phyloP scores from a whole-genome alignment of 2,329 filamentous ascomycete genomes.

The Metarhizium brunneum region DNA sequence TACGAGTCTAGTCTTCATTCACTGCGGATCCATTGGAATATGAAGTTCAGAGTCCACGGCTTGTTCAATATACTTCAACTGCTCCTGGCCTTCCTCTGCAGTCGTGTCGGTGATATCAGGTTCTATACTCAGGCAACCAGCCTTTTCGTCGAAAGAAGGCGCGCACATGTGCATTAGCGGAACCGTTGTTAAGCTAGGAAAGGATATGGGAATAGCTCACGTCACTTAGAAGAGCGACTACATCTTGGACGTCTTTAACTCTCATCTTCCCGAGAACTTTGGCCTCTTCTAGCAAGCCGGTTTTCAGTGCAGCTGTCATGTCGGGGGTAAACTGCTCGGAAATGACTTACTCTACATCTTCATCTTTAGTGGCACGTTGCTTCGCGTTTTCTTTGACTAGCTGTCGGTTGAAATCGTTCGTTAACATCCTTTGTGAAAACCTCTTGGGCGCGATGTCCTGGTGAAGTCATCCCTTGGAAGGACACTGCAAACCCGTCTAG shows the following conservation, averaged over 20 bases:
- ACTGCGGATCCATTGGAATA: too few species aligned
- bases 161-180: not conserved
- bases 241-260: not conserved
- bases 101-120: not conserved
- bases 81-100: not conserved
- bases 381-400: not conserved
- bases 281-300: not conserved
- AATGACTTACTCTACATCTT: too few species aligned
- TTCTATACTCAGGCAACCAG: not conserved
- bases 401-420: not conserved
- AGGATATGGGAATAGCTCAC: not conserved
- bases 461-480: not conserved
- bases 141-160: not conserved
- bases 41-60: not conserved
- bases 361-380: too few species aligned
- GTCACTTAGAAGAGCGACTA: not conserved
- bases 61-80: not conserved
- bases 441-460: not conserved
- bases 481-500: not conserved
- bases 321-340: too few species aligned
- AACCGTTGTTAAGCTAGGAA: not conserved
- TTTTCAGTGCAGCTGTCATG: too few species aligned
- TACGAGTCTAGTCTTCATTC: too few species aligned
- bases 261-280: not conserved
- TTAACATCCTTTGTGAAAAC: not conserved